These are phyloP conservation scores for Aspergillus indologenus DNA, from an alignment of 495 filamentous ascomycete genomes.

Conservation along the genomic window DNA sequence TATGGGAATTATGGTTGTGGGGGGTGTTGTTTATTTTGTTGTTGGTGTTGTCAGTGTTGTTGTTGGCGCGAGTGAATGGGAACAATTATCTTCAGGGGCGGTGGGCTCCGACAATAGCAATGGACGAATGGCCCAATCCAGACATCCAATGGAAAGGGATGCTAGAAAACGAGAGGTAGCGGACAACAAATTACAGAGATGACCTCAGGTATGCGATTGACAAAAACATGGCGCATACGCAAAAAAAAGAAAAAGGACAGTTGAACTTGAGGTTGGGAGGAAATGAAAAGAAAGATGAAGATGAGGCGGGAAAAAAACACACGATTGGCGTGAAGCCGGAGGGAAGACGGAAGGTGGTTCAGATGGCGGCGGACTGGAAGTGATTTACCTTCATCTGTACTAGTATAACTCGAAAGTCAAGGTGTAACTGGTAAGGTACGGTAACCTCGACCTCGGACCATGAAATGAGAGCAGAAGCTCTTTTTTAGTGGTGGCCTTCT, in stretches of 20 bases:
- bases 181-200: constrained; percentile 27
- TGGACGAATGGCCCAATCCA: constrained; percentile 5
- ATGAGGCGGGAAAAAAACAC: constrained; percentile 10
- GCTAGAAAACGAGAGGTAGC: neutral
- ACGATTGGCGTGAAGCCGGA: neutral
- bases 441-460: too few species aligned
- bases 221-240: constrained; percentile 32
- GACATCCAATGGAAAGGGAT: constrained; percentile 7
- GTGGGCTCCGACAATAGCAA: constrained; percentile 6
- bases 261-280: constrained; percentile 25
- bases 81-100: constrained; percentile 21
- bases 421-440: constrained; percentile 17
- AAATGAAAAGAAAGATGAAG: constrained; percentile 16
- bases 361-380: neutral
- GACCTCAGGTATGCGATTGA: constrained; percentile 23
- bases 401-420: constrained; percentile 1
- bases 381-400: neutral
- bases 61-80: constrained; percentile 2
- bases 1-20: neutral
- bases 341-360: neutral
- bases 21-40: too few species aligned
- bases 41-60: neutral
- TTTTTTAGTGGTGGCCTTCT: neutral
- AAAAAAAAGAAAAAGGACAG: constrained; percentile 21
- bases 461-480: neutral